Base-by-base conservation (phyloP, 768 basidiomycete genomes). In the Lactarius indigo region DNA sequence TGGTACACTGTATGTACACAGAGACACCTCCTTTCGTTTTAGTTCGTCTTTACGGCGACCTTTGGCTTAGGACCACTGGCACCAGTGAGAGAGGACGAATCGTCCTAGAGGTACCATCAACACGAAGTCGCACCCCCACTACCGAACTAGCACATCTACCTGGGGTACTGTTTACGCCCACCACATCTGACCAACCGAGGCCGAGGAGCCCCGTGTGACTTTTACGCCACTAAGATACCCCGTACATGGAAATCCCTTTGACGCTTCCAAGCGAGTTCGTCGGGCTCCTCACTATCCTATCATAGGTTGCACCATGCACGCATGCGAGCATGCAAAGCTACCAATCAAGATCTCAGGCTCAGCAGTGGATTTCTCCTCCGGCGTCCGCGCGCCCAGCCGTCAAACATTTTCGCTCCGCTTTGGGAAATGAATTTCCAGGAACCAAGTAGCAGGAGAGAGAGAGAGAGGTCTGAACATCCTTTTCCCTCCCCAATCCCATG, bases 361-460 rank as follows among this genome's bases (percentile, higher is more conserved):
- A 13, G 12, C 47, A 23, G n/a, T 0, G 47, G 12, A 23, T 47
- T 50, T 13, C 12, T 13, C 47, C 18, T 47, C 44, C 44, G 44
- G 44, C n/a, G 10, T 50, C 50, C 50, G 23, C 23, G 47, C 50
- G 13, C 23, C 47, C 23, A 23, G 37, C 37, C 15, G 37, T 39
- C 15, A 33, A 3, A 39, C 37, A 39, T 15, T 39, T 39, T 39
- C 37, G 35, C 15, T 3, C 37, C 37, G 4, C 37, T 52, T 26
- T 7, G 20, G 44, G 63, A 59, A 64, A 55, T 65, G 58, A 44
- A 31, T 58, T 59, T 58, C 50, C 52, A 59, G 58, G 58, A 42
- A 65, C 50, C 13, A n/a, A n/a, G 35, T 37, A n/a, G 39, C 47
- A 52, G 12, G n/a, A 13, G 23, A 23, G 13, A n/a, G 39, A 35